These are phyloP conservation scores for Kurtzmaniella quercitrusa DNA, from an alignment of 1,139 yeast species.

Conservation along the genomic window DNA sequence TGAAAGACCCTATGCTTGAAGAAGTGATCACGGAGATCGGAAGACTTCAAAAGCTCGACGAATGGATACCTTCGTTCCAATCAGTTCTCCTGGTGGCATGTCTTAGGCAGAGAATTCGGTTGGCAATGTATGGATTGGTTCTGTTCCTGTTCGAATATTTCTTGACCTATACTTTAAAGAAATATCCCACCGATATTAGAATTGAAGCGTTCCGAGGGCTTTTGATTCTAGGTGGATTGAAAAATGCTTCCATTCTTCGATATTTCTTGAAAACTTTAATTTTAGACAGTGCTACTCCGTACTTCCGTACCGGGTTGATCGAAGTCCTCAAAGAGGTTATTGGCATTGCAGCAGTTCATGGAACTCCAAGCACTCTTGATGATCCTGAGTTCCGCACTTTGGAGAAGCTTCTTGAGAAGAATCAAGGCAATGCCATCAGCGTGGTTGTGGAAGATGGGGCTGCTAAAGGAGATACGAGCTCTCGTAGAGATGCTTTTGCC, in stretches of 20 bases:
- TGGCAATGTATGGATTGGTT: conserved; percentile 57
- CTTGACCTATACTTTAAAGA: conserved; percentile 48
- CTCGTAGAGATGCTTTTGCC: conserved; percentile 42
- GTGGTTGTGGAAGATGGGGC: conserved; percentile 50
- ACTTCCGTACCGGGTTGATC: conserved; percentile 49
- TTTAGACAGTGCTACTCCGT: conserved; percentile 49
- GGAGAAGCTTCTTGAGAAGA: conserved; percentile 21
- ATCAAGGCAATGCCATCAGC: conserved; percentile 13
- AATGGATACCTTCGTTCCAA: conserved; percentile 79
- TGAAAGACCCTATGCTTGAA: conserved; percentile 15
- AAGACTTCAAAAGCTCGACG: conserved; percentile 75
- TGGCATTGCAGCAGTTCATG: conserved; percentile 67
- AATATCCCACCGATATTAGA: conserved; percentile 51
- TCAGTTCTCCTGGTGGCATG: conserved; percentile 54
- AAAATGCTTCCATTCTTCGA: conserved; percentile 53
- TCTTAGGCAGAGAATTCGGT: conserved; percentile 51
- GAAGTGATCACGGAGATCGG: conserved; percentile 48
- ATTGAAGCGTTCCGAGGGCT: conserved; percentile 69
- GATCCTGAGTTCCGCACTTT: conserved; percentile 53
- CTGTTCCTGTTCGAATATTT: conserved; percentile 48
- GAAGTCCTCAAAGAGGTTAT: conserved; percentile 47
- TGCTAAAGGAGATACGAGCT: conserved; percentile 36
- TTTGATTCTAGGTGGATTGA: conserved; percentile 71
- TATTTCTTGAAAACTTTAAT: conserved; percentile 59
- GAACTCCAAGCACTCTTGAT: conserved; percentile 50